Conservation (phyloP, 371 early-diverging fungal species). For the Mucor velutinosus region DNA sequence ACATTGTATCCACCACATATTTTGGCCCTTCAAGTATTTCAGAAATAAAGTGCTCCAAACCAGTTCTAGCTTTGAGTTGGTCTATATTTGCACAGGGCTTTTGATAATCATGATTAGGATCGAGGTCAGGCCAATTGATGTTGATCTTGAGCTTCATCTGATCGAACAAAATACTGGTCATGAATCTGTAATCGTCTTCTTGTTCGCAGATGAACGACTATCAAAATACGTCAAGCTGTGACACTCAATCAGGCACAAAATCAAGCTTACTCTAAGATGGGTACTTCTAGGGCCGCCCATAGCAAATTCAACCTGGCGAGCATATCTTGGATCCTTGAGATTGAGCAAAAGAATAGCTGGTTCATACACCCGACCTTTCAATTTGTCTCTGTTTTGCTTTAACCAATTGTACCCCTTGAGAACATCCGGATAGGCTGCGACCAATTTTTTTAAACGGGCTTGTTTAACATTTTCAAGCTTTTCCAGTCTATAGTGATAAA, state of each 20-base stretch:
- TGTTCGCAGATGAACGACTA: conserved; percentile 82
- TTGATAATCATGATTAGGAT: conserved; percentile 33
- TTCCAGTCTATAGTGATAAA: conserved; percentile 31
- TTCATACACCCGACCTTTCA: conserved; percentile 72
- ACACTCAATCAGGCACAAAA: not conserved
- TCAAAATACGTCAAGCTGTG: not conserved
- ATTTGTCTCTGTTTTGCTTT: conserved; percentile 59
- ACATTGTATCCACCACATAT: conserved; percentile 67
- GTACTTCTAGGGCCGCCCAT: conserved; percentile 35
- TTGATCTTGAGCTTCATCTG: conserved; percentile 57
- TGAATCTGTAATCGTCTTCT: conserved; percentile 72
- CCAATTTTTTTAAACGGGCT: conserved; percentile 50
- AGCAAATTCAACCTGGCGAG: conserved; percentile 66
- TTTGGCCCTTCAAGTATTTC: conserved; percentile 81
- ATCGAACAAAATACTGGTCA: conserved; percentile 69
- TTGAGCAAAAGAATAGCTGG: conserved; percentile 74
- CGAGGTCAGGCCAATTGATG: conserved; percentile 53
- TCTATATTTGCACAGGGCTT: conserved; percentile 44
- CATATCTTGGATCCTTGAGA: conserved; percentile 63
- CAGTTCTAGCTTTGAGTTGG: conserved; percentile 40
- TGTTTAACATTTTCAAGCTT: conserved; percentile 60
- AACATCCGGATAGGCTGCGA: conserved; percentile 49
- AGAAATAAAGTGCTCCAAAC: conserved; percentile 75
- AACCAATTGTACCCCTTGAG: conserved; percentile 67
- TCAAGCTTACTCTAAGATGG: conserved; percentile 47